phyloP scores from a whole-genome alignment of 495 filamentous ascomycete genomes.

The Tetracladium setigerum region DNA sequence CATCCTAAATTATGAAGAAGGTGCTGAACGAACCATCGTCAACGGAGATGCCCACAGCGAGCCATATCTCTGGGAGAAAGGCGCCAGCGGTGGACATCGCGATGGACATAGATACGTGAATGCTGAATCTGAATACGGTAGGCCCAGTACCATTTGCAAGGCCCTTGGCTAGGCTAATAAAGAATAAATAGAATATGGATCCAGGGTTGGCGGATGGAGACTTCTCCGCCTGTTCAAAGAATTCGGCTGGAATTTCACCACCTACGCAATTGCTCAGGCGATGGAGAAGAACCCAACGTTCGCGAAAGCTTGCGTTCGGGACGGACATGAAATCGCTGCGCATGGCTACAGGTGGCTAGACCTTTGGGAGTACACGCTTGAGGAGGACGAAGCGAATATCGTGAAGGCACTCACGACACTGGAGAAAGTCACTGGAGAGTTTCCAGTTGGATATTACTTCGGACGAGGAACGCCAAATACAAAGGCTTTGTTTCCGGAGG shows the following conservation, averaged over 20 bases:
- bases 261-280: constrained; percentile 28
- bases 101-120: constrained; percentile 3
- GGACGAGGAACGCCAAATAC: constrained; percentile 26
- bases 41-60: constrained; percentile 10
- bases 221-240: constrained; percentile 29
- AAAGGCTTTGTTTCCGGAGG: constrained; percentile 24
- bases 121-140: constrained; percentile 9
- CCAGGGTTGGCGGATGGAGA: constrained; percentile 29
- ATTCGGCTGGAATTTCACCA: constrained; percentile 26
- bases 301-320: constrained; percentile 22
- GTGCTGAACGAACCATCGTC: constrained; percentile 6
- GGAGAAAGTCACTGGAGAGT: constrained; percentile 24
- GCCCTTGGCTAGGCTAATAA: neutral
- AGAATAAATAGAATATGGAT: constrained; percentile 26
- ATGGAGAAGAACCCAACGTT: constrained; percentile 27
- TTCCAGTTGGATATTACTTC: constrained; percentile 31
- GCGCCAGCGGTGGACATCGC: neutral
- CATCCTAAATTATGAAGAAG: constrained; percentile 34
- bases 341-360: constrained; percentile 33
- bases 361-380: constrained; percentile 22
- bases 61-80: constrained; percentile 14
- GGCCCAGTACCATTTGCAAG: no score
- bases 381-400: constrained; percentile 30
- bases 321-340: constrained; percentile 31
- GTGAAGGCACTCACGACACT: constrained; percentile 20